A percentile compares a stretch with the other conserved stretches of the same genome.
These are phyloP conservation scores for Fomitopsis betulina DNA, from an alignment of 1,284 basidiomycete species.

Conservation along the genomic window DNA sequence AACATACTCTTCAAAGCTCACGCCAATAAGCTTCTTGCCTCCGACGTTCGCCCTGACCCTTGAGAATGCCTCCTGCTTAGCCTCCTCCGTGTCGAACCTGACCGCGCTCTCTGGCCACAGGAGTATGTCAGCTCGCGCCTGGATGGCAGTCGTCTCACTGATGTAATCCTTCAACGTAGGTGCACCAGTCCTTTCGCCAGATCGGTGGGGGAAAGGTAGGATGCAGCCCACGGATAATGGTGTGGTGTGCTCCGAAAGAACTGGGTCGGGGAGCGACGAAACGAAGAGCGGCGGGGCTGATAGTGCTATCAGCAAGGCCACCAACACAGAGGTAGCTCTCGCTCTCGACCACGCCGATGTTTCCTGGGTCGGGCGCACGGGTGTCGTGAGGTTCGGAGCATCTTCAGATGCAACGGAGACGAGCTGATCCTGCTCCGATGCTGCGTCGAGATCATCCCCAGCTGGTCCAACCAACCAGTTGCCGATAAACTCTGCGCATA, in stretches of 20 bases:
- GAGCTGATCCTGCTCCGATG: conserved; percentile 4
- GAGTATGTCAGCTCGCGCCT: conserved; percentile 46
- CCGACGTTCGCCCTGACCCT: conserved; percentile 31
- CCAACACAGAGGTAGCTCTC: conserved; percentile 30
- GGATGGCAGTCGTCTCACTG: conserved; percentile 43
- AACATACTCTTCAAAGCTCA: conserved; percentile 61
- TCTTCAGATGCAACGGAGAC: conserved; percentile 11
- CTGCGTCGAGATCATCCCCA: conserved; percentile 14
- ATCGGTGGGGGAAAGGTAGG: conserved; percentile 40
- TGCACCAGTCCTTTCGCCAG: conserved; percentile 30
- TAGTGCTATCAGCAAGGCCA: conserved; percentile 39
- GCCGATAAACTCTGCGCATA: conserved; percentile 49
- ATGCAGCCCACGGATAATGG: conserved; percentile 61
- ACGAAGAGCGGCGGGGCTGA: conserved; percentile 51
- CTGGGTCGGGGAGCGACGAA: conserved; percentile 38
- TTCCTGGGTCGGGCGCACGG: not conserved
- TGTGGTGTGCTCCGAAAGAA: conserved; percentile 41
- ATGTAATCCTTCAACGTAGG: conserved; percentile 58
- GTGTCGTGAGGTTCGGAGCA: not conserved
- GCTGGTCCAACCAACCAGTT: conserved; percentile 51
- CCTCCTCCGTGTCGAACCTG: conserved; percentile 44
- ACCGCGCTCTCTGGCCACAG: conserved; percentile 80
- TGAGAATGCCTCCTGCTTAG: conserved; percentile 46
- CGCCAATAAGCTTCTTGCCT: conserved; percentile 46
- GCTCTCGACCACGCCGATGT: not conserved